Percentiles rank a stretch among this genome's conserved stretches.
Conservation (phyloP, 305 asterid species). For the Solanum hybrid region DNA sequence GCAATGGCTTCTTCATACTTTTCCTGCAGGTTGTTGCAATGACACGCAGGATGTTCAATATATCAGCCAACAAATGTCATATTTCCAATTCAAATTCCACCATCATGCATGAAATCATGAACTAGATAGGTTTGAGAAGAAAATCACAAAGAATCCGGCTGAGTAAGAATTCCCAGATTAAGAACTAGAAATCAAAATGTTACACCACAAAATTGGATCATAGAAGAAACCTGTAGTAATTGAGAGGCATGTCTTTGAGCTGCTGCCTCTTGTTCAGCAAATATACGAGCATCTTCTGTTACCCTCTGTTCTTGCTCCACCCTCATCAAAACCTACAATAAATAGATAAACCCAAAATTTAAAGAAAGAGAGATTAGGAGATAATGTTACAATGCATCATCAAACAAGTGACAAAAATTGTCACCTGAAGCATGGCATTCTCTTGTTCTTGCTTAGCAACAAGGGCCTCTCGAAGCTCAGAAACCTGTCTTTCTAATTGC, state of each 20-base stretch:
- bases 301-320: constrained; percentile 95
- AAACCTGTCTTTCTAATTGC: constrained; percentile 68
- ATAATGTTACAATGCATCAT: neutral
- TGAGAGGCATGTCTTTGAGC: constrained; percentile 90
- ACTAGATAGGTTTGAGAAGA: neutral
- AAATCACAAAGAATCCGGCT: neutral
- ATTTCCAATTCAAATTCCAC: neutral
- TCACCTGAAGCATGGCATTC: constrained; percentile 96
- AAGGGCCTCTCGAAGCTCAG: constrained; percentile 61
- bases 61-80: neutral
- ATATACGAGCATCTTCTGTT: constrained; percentile 95
- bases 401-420: constrained; percentile 2
- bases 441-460: constrained; percentile 93
- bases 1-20: constrained; percentile 63
- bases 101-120: neutral
- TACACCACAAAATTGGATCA: neutral
- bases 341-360: neutral
- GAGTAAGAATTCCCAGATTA: neutral
- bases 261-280: constrained; percentile 93
- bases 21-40: constrained; percentile 31
- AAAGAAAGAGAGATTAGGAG: neutral
- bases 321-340: constrained; percentile 77
- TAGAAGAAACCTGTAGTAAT: constrained; percentile 67
- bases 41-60: neutral
- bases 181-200: neutral